A percentile compares a stretch with the other conserved stretches of the same genome.
Evolutionary conservation across 2,329 filamentous ascomycete genomes (phyloP).

Genomic region (Penicillium sp.): DNA sequence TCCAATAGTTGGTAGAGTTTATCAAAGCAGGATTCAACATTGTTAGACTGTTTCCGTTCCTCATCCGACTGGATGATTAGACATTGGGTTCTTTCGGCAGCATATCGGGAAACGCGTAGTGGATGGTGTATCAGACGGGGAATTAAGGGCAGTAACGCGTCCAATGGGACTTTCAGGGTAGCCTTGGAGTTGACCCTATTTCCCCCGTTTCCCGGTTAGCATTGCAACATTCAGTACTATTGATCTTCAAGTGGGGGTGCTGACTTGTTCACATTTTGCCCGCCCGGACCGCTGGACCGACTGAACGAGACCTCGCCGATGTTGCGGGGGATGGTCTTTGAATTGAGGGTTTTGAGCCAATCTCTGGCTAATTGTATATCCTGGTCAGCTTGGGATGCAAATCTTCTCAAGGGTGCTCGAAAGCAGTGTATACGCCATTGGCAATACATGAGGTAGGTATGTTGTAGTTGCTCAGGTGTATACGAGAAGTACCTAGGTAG

Average conservation of each 20-base stretch:
- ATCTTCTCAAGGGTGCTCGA: constrained; percentile 19
- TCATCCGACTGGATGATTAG: constrained; percentile 64
- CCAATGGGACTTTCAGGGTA: constrained; percentile 57
- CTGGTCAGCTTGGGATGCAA: constrained; percentile 25
- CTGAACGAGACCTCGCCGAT: constrained; percentile 61
- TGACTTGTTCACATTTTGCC: constrained; percentile 69
- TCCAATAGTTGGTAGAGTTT: constrained; percentile 56
- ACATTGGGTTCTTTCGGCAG: constrained; percentile 51
- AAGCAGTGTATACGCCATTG: constrained; percentile 9
- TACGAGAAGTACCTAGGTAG: background rate
- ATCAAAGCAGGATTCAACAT: constrained; percentile 58
- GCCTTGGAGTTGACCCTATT: constrained; percentile 64
- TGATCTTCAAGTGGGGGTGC: constrained; percentile 21
- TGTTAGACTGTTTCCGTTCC: constrained; percentile 59
- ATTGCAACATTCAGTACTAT: constrained; percentile 2
- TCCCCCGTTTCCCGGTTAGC: constrained; percentile 1
- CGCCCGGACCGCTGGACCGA: constrained; percentile 62
- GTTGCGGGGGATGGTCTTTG: constrained; percentile 54
- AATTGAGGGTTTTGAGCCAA: constrained; percentile 56
- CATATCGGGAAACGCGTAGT: constrained; percentile 55
- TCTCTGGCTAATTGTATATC: constrained; percentile 46
- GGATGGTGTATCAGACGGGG: constrained; percentile 53
- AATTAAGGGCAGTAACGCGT: constrained; percentile 52
- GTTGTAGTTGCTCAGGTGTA: no score
- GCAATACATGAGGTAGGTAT: background rate